Evolutionary conservation across 768 basidiomycete genomes (phyloP).

Genomic region (Trametes sanguinea): DNA sequence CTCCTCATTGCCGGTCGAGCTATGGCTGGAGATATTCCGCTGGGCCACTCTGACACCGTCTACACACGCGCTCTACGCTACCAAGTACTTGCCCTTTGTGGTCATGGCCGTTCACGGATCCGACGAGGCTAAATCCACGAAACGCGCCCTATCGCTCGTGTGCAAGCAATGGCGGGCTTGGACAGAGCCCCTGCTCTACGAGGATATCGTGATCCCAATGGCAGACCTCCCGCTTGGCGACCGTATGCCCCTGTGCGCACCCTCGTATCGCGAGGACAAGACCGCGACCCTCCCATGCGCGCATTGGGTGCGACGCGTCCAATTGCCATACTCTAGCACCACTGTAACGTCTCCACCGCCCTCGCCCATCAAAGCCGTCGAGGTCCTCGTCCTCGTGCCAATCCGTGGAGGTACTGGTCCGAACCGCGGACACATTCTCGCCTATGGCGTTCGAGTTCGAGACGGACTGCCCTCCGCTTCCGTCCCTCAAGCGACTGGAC

Average conservation of each 20-base stretch:
- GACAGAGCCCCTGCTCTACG: constrained; percentile 50
- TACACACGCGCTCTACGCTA: constrained; percentile 37
- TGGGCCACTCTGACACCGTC: constrained; percentile 36
- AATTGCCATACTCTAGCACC: constrained; percentile 60
- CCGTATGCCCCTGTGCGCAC: constrained; percentile 27
- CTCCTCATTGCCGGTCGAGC: constrained; percentile 24
- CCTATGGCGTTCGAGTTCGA: constrained; percentile 57
- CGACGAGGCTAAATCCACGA: constrained; percentile 38
- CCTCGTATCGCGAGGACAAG: constrained; percentile 21
- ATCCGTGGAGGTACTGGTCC: constrained; percentile 54
- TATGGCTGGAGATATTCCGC: constrained; percentile 33
- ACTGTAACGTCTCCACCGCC: constrained; percentile 38
- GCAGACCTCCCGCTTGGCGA: constrained; percentile 31
- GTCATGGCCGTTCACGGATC: constrained; percentile 26
- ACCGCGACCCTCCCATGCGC: constrained; percentile 24
- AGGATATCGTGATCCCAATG: constrained; percentile 48
- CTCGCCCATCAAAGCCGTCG: constrained; percentile 37
- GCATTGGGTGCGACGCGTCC: constrained; percentile 53
- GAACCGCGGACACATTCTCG: constrained; percentile 56
- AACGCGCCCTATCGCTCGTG: constrained; percentile 50
- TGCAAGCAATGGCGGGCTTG: constrained; percentile 59
- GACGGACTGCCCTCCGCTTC: constrained; percentile 45
- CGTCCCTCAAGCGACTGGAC: constrained; percentile 60
- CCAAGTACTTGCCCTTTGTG: constrained; percentile 52
- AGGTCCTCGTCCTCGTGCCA: constrained; percentile 53